phyloP scores from a whole-genome alignment of 1,139 yeast genomes.

The Scheffersomyces cryptocercus region DNA sequence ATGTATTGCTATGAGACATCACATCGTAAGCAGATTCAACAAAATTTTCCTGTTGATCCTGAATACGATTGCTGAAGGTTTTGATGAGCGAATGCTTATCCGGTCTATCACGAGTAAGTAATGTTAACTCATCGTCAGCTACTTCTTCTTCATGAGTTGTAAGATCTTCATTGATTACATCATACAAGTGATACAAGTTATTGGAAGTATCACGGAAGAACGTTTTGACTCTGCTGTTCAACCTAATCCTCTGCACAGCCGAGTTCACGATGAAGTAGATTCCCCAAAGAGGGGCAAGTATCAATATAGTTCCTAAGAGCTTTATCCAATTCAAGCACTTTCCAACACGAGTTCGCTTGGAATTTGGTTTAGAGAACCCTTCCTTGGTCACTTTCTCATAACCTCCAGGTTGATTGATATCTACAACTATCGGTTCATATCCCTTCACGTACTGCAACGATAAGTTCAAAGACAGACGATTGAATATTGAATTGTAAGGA shows the following conservation, averaged over 20 bases:
- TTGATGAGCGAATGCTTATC: constrained; percentile 2
- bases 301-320: constrained; percentile 38
- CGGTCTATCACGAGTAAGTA: not conserved
- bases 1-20: constrained; percentile 17
- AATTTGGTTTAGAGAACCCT: not conserved
- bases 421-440: constrained; percentile 57
- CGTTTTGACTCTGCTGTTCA: constrained; percentile 31
- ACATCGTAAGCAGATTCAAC: constrained; percentile 65
- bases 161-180: constrained; percentile 10
- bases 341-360: not conserved
- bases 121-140: not conserved
- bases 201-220: constrained; percentile 32
- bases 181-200: constrained; percentile 33
- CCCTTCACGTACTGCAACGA: constrained; percentile 47
- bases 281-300: constrained; percentile 58
- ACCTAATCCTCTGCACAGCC: constrained; percentile 39
- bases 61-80: not conserved
- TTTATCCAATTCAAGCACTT: constrained; percentile 44
- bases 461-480: constrained; percentile 39
- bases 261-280: constrained; percentile 49
- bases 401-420: constrained; percentile 37
- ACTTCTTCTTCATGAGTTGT: constrained; percentile 8
- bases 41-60: constrained; percentile 21
- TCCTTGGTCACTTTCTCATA: constrained; percentile 3
- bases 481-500: constrained; percentile 53